A percentile compares a stretch with the other conserved stretches of the same genome.
These are phyloP conservation scores for Epichloe hybrida DNA, from an alignment of 2,329 filamentous ascomycete species.

Conservation along the genomic window DNA sequence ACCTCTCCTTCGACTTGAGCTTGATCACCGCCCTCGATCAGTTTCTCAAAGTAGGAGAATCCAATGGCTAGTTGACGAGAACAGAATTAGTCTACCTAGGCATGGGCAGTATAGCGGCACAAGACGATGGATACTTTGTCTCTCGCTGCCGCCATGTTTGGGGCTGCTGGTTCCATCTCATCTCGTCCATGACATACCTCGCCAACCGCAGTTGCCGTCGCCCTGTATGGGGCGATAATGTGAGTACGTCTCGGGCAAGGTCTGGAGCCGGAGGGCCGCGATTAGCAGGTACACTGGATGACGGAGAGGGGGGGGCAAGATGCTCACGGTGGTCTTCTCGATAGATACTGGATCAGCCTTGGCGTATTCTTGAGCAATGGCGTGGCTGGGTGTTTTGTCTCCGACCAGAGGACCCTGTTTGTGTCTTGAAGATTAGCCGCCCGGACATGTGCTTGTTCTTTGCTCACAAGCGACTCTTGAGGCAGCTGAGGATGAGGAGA, in stretches of 20 bases:
- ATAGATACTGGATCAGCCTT: constrained; percentile 76
- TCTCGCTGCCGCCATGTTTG: neutral
- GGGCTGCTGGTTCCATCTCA: constrained; percentile 4
- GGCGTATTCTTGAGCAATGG: constrained; percentile 74
- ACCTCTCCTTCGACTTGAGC: constrained; percentile 56
- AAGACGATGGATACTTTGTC: too few relatives aligned
- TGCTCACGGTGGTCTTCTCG: constrained; percentile 70
- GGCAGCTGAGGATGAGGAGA: too few relatives aligned
- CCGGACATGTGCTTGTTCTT: neutral
- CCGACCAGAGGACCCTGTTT: constrained; percentile 70
- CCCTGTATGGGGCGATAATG: constrained; percentile 80
- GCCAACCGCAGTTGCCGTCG: constrained; percentile 94
- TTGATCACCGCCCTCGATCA: constrained; percentile 54
- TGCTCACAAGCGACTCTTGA: too few relatives aligned
- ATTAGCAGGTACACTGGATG: neutral
- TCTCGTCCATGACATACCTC: constrained; percentile 52
- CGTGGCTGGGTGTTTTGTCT: constrained; percentile 59
- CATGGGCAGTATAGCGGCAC: neutral
- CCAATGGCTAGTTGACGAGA: constrained; percentile 53
- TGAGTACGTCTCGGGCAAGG: constrained; percentile 70
- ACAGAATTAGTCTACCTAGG: neutral
- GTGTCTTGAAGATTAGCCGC: neutral
- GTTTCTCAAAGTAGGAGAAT: constrained; percentile 83
- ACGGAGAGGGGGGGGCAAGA: neutral
- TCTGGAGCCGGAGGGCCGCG: constrained; percentile 31